Percentiles rank a stretch among this genome's conserved stretches.
phyloP scores from a whole-genome alignment of 1,139 yeast genomes.

The Hansenula sp. region DNA sequence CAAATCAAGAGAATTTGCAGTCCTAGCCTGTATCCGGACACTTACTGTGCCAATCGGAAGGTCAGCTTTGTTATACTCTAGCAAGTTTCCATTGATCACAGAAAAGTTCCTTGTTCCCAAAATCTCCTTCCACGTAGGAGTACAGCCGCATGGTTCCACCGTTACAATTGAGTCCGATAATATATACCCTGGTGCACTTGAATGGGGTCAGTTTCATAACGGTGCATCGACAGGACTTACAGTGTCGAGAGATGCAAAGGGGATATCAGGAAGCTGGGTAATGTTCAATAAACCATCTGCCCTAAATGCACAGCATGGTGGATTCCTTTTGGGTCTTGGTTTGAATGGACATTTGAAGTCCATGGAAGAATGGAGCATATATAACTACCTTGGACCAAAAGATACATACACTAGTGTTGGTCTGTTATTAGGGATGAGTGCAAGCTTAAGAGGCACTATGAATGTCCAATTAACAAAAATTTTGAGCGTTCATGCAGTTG shows the following conservation, averaged over 20 bases:
- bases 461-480: slow-evolving; percentile 87
- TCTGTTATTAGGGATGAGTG: slow-evolving; percentile 86
- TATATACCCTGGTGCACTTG: slow-evolving; percentile 45
- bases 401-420: slow-evolving; percentile 86
- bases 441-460: slow-evolving; percentile 81
- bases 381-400: slow-evolving; percentile 89
- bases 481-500: slow-evolving; percentile 88
- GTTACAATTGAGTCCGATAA: slow-evolving; percentile 56
- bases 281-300: slow-evolving; percentile 74
- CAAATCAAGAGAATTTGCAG: slow-evolving; percentile 62
- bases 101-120: slow-evolving; percentile 81
- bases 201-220: slow-evolving; percentile 91
- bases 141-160: slow-evolving; percentile 66
- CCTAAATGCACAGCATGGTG: slow-evolving; percentile 84
- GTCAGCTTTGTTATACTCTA: slow-evolving; percentile 67
- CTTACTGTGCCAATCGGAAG: slow-evolving; percentile 76
- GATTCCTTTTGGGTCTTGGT: slow-evolving; percentile 89
- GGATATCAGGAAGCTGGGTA: slow-evolving; percentile 89
- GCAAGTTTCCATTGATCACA: slow-evolving; percentile 75
- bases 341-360: slow-evolving; percentile 81
- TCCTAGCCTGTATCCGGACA: slow-evolving; percentile 65
- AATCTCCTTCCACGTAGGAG: slow-evolving; percentile 63
- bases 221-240: slow-evolving; percentile 89
- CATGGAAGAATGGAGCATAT: slow-evolving; percentile 95
- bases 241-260: slow-evolving; percentile 63